Evolutionary conservation across 176 grass and related monocot species (phyloP), one percentile per base, ranked within the genome.

Genomic region (Olyra latifolia): DNA sequence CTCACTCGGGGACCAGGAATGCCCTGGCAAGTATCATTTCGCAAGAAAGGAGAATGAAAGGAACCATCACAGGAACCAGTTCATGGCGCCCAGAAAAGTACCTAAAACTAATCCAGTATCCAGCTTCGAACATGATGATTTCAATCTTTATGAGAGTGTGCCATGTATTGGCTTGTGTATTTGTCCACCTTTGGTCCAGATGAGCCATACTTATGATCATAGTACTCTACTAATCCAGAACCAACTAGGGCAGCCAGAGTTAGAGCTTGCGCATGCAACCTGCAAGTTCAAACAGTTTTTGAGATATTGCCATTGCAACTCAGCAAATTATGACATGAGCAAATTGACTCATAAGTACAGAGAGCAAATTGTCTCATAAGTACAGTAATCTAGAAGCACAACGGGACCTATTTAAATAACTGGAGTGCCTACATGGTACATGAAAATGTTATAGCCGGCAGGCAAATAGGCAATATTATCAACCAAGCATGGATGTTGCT

Each of bases 191-290:
- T 95, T 8, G 92, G 79, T 55, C 62, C 86, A 42, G 89, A 69
- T 52, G 88, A 83, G 47, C 91, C 86, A 47, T 88, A 88, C 45
- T 94, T 89, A 24, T 82, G 76, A 15, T 98, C 96, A 32, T 93
- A 98, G 81, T 95, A 93, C 75, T 98, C 96, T 9, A 98, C 96
- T 5, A 92, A 71, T 54, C 84, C 96, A 83, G 90, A 94, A 78
- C 90, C 88, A 78, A 87, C 75, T 39, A 98, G 68, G 38, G 92
- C 96, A 76, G 88, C 96, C 13, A 98, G 7, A 12, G 96, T 95
- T 66, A 98, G 65, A 76, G 90, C 96, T 75, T 98, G 96, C 0
- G 96, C 90, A 38, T 98, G 96, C 79, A 98, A 87, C 86, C 96
- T 98, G 90, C 70, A 98, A 62, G 10, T 24, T 67, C 15, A 80